Conservation (phyloP, 2,329 filamentous ascomycete species). For the Colletotrichum abscissum region DNA sequence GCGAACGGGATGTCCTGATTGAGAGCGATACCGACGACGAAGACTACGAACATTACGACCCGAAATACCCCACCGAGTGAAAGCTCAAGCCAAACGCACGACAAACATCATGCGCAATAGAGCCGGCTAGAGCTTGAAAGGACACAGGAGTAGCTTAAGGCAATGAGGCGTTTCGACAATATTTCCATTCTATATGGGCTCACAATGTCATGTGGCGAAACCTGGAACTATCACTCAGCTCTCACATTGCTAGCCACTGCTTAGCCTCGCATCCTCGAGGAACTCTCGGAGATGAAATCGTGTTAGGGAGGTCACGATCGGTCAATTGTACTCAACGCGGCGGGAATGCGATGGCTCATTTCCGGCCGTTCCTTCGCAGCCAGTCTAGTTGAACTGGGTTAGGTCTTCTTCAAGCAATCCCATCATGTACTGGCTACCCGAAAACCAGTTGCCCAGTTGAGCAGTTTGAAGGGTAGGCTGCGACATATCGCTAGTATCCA, state of each 20-base stretch:
- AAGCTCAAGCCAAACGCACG: background rate
- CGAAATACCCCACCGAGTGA: constrained; percentile 70
- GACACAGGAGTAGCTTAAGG: background rate
- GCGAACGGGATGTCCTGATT: constrained; percentile 32
- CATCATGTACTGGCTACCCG: constrained; percentile 73
- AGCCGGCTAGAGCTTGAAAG: background rate
- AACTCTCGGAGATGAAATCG: background rate
- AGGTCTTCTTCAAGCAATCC: constrained; percentile 72
- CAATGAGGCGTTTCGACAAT: background rate
- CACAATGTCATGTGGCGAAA: background rate
- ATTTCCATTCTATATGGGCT: background rate
- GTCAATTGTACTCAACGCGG: background rate
- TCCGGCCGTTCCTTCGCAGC: background rate
- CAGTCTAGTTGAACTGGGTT: constrained; percentile 50
- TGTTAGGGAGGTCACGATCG: background rate
- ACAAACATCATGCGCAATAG: background rate
- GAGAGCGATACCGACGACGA: constrained; percentile 78
- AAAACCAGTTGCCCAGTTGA: constrained; percentile 74
- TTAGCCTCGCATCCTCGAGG: background rate
- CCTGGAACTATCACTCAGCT: no score
- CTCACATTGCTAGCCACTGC: background rate
- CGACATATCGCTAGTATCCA: constrained; percentile 45
- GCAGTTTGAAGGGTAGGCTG: constrained; percentile 46
- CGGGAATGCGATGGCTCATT: background rate
- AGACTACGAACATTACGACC: constrained; percentile 76